phyloP scores from a whole-genome alignment of 441 rosid genomes.

The Croton setiger region DNA sequence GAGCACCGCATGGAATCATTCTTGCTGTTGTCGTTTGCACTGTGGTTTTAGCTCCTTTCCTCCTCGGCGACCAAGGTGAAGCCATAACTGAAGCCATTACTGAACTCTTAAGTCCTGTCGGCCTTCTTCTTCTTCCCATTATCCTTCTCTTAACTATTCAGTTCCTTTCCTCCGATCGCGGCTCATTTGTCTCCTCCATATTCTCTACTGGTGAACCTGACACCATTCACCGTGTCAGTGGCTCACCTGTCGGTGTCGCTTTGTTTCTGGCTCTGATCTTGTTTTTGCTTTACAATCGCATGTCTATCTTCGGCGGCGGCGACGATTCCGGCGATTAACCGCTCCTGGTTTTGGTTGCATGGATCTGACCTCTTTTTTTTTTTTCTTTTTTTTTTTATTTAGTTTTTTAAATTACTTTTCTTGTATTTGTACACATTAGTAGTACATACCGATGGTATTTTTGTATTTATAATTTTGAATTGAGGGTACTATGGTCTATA shows the following conservation, averaged over 20 bases:
- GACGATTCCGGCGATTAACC: conserved; percentile 59
- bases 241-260: conserved; percentile 87
- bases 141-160: conserved; percentile 73
- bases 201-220: conserved; percentile 79
- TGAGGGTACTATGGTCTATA: conserved; percentile 19
- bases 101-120: conserved; percentile 78
- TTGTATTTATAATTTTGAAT: conserved; percentile 1
- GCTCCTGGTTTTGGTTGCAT: background rate
- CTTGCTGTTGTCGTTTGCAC: conserved; percentile 64
- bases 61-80: conserved; percentile 79
- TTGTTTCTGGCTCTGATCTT: conserved; percentile 55
- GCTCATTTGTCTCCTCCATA: conserved; percentile 52
- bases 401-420: background rate
- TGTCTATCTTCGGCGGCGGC: conserved; percentile 77
- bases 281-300: conserved; percentile 65
- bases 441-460: conserved; percentile 14
- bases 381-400: background rate
- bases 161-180: conserved; percentile 87
- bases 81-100: conserved; percentile 75
- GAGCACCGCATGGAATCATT: conserved; percentile 75
- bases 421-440: background rate
- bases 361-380: conserved; percentile 13
- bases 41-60: conserved; percentile 69
- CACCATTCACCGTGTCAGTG: conserved; percentile 73
- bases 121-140: conserved; percentile 78